These are phyloP conservation scores for Volvox reticuliferus DNA, from an alignment of 139 green algal species.

Conservation along the genomic window DNA sequence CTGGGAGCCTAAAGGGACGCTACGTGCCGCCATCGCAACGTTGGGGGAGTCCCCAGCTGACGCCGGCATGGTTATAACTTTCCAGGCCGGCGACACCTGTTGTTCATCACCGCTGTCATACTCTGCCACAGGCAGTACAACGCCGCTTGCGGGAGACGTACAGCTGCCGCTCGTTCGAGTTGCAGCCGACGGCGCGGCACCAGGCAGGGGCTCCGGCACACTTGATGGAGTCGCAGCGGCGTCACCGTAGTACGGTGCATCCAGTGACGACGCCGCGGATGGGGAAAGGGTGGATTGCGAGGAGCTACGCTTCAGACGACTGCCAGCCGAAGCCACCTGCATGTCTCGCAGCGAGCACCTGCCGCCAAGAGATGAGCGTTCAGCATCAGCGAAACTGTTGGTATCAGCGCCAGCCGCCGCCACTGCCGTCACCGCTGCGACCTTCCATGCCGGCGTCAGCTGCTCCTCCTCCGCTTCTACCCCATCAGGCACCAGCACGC, in stretches of 20 bases:
- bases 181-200: too few relatives aligned
- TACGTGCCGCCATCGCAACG: neutral
- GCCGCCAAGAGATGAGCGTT: neutral
- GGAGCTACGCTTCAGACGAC: constrained; percentile 10
- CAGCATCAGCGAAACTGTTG: neutral
- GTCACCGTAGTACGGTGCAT: too few relatives aligned
- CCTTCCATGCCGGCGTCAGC: constrained; percentile 21
- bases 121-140: neutral
- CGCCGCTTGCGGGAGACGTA: neutral
- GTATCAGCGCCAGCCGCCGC: neutral
- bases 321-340: neutral
- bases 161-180: neutral
- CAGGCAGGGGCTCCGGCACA: too few relatives aligned
- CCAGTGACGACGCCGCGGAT: neutral
- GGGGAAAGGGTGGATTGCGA: neutral
- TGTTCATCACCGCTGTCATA: constrained; percentile 2
- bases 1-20: neutral
- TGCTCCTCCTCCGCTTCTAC: neutral
- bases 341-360: constrained; percentile 17
- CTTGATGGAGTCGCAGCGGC: too few relatives aligned
- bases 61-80: neutral
- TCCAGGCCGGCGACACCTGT: neutral
- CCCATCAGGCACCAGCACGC: too few relatives aligned
- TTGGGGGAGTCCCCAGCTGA: neutral
- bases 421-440: neutral